Base-by-base conservation (phyloP, 805 yeast species). In the Myxozyma lipomycoides region DNA sequence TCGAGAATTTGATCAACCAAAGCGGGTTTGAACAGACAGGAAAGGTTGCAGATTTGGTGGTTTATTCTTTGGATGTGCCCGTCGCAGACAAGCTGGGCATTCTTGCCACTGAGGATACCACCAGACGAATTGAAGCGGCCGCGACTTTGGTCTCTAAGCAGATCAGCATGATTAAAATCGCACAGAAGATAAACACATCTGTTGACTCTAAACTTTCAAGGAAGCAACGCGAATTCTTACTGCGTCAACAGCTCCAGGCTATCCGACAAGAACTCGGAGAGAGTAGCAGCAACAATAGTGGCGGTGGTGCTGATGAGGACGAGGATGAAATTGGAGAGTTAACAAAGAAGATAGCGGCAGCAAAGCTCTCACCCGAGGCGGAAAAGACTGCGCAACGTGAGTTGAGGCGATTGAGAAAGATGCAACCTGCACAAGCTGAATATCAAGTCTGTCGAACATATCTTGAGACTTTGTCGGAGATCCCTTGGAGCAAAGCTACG, bases 401-500 rank as follows among this genome's bases (percentile, higher is more conserved):
- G 42, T 49, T 70, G 45, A 62, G 62, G 45, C 66, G 73, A 3
- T 52, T 72, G 40, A 60, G 64, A 48, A 62, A 72, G n/a, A 68
- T 70, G 70, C 68, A 66, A 25, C 64, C 72, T 1, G 58, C 68
- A 22, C 73, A 70, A 50, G 72, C 75, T 0, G 75, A 71, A 55
- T 70, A 70, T 51, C 73, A 71, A 42, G 73, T 71, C 15, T 61
- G 69, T 46, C 65, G 73, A 22, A 70, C 67, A 3, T 71, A 70
- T 46, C 63, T 71, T n/a, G 74, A 72, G 46, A 65, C 71, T 5
- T 44, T 71, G 19, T 56, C 68, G 5, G 74, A 71, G 43, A 54
- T 71, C 7, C 75, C 75, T 10, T 71, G 74, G 74, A 44, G 56
- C 7, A 35, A 38, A 17, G 61, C 62, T 21, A 42, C 61, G 18